Percentiles rank a stretch among this genome's conserved stretches.
phyloP scores from a whole-genome alignment of 768 basidiomycete genomes.

The Hygrocybe punicea region DNA sequence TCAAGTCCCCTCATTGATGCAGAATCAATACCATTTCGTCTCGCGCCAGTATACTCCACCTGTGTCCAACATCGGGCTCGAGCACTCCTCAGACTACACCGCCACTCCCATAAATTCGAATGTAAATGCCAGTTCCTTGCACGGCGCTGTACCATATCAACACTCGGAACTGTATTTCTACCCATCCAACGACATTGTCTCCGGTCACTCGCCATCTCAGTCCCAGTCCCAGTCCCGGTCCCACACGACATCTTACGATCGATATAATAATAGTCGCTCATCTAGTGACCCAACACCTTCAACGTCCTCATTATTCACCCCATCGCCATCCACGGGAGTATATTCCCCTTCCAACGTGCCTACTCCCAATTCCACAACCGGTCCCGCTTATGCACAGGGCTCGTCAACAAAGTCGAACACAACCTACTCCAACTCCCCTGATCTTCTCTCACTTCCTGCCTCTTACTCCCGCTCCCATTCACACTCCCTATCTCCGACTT shows the following conservation, averaged over 20 bases:
- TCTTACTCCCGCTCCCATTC: conserved; percentile 8
- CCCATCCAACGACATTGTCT: conserved; percentile 14
- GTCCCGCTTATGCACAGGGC: neutral
- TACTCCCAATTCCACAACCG: neutral
- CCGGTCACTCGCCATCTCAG: conserved; percentile 10
- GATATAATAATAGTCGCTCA: neutral
- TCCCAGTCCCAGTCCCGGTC: conserved; percentile 1
- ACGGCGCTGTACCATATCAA: neutral
- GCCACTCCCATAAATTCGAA: conserved; percentile 9
- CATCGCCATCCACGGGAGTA: neutral
- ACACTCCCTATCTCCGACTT: neutral
- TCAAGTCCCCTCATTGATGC: conserved; percentile 2
- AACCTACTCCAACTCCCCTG: neutral
- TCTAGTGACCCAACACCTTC: neutral
- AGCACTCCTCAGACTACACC: conserved; percentile 22
- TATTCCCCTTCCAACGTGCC: neutral
- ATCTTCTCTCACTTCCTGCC: conserved; percentile 8
- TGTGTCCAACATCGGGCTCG: conserved; percentile 14
- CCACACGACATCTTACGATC: conserved; percentile 10
- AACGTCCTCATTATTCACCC: neutral
- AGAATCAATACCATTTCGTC: conserved; percentile 27
- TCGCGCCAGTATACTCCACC: conserved; percentile 28
- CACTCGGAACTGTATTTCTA: conserved; percentile 5
- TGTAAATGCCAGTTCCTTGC: neutral
- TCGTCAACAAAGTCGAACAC: neutral